Evolutionary conservation across 1,284 basidiomycete species (phyloP).

Genomic region (Omphalotus olearius): DNA sequence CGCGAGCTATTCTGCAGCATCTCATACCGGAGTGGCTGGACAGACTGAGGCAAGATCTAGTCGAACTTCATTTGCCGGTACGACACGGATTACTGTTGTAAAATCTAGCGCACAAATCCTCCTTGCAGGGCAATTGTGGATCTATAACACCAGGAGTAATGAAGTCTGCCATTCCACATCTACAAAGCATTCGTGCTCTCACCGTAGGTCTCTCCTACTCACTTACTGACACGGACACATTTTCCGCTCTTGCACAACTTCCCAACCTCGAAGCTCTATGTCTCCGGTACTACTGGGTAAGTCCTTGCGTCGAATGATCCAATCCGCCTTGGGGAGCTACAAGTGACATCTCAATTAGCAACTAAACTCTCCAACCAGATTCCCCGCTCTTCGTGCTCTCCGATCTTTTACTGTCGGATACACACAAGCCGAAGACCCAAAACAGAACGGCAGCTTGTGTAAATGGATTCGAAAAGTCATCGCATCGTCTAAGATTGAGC

Average conservation of each 20-base stretch:
- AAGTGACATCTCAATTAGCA: conserved; percentile 29
- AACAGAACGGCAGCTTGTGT: conserved; percentile 32
- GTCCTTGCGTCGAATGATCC: neutral
- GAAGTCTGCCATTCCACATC: conserved; percentile 4
- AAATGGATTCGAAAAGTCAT: conserved; percentile 42
- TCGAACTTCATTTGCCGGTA: conserved; percentile 14
- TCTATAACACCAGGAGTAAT: conserved; percentile 15
- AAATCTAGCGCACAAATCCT: neutral
- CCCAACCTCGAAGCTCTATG: conserved; percentile 1
- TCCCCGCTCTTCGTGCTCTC: conserved; percentile 29
- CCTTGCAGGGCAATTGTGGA: conserved; percentile 11
- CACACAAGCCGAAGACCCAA: conserved; percentile 19
- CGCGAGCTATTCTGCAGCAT: conserved; percentile 7
- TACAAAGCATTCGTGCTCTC: conserved; percentile 4
- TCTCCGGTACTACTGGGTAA: conserved; percentile 4
- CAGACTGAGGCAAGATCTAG: conserved; percentile 1
- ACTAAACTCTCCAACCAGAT: conserved; percentile 29
- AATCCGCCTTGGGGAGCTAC: neutral
- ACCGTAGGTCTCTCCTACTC: conserved; percentile 14
- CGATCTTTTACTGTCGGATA: conserved; percentile 37
- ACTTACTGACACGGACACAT: conserved; percentile 11
- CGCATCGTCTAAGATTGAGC: conserved; percentile 33
- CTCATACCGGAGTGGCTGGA: conserved; percentile 11
- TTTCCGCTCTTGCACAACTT: conserved; percentile 6
- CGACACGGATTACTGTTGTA: neutral